Evolutionary conservation across 2,329 filamentous ascomycete genomes (phyloP).

Genomic region (Xylariaceae sp.): DNA sequence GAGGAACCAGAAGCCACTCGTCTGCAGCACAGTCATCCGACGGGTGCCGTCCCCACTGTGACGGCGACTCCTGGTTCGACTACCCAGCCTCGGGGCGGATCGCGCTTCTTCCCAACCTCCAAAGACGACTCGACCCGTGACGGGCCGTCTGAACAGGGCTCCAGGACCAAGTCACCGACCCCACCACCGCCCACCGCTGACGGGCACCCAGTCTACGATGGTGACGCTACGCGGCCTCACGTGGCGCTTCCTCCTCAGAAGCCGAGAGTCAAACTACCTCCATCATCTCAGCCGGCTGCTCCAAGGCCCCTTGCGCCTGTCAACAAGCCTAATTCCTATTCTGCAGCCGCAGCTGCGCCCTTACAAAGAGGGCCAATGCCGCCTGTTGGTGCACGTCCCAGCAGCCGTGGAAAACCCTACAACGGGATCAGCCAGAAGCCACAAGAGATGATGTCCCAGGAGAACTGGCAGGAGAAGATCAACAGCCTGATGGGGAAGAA

Average conservation of each 20-base stretch:
- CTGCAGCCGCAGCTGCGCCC: conserved; percentile 35
- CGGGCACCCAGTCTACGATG: conserved; percentile 65
- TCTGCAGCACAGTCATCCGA: too few relatives aligned
- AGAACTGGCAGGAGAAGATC: conserved; percentile 74
- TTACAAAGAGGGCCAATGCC: too few relatives aligned
- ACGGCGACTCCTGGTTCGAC: conserved; percentile 14
- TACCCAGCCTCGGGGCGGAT: conserved; percentile 42
- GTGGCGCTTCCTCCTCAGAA: conserved; percentile 63
- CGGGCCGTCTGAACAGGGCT: conserved; percentile 26
- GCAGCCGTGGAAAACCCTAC: conserved; percentile 15
- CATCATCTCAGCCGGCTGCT: conserved; percentile 43
- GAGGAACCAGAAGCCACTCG: too few relatives aligned
- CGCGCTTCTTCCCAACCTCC: conserved; percentile 53
- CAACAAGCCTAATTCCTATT: conserved; percentile 33
- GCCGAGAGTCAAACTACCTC: conserved; percentile 76
- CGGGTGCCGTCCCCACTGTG: too few relatives aligned
- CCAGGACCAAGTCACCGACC: conserved; percentile 50
- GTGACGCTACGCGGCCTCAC: conserved; percentile 55
- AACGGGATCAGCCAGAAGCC: conserved; percentile 19
- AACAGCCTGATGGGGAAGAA: conserved; percentile 68
- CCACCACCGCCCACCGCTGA: conserved; percentile 65
- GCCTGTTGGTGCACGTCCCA: conserved; percentile 15
- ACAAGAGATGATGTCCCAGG: conserved; percentile 23
- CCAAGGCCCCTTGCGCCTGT: conserved; percentile 26
- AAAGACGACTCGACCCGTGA: conserved; percentile 33